Conservation (phyloP, 495 filamentous ascomycete species). For the Cercophora scortea region DNA sequence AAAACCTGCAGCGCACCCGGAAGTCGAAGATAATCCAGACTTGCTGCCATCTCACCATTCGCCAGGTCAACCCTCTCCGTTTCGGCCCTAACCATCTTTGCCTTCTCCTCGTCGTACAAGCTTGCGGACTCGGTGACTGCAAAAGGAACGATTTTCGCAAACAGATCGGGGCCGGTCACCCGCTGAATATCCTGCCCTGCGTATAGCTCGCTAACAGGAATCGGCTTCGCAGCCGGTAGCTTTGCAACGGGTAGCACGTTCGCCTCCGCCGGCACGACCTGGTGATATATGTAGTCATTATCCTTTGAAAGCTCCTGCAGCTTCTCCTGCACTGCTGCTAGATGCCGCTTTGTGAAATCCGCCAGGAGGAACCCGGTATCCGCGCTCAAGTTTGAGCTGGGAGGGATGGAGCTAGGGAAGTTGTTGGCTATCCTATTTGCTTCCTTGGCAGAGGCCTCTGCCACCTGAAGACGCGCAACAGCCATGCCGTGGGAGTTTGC, state of each 20-base stretch:
- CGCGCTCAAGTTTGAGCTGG: constrained; percentile 73
- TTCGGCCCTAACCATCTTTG: constrained; percentile 88
- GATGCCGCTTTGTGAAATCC: constrained; percentile 77
- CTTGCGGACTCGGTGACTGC: constrained; percentile 94
- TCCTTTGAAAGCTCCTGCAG: constrained; percentile 73
- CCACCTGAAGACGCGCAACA: constrained; percentile 73
- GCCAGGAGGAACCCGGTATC: constrained; percentile 67
- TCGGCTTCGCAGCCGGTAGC: constrained; percentile 93
- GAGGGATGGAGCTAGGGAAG: constrained; percentile 71
- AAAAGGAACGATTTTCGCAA: constrained; percentile 93
- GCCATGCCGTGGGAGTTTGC: constrained; percentile 80
- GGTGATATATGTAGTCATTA: constrained; percentile 98
- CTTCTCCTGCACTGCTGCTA: constrained; percentile 71
- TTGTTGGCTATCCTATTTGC: constrained; percentile 68
- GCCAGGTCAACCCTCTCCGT: constrained; percentile 85
- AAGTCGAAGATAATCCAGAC: constrained; percentile 86
- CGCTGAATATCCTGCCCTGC: constrained; percentile 93
- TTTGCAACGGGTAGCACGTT: constrained; percentile 75
- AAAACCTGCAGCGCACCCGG: constrained; percentile 83
- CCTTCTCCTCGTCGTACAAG: constrained; percentile 97
- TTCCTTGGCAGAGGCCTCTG: constrained; percentile 66
- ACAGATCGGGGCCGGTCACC: constrained; percentile 95
- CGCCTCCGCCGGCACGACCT: constrained; percentile 78
- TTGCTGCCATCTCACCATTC: constrained; percentile 91
- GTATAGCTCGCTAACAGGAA: constrained; percentile 93